phyloP scores from a whole-genome alignment of 2,329 filamentous ascomycete species.

The Alternaria metachromatica region DNA sequence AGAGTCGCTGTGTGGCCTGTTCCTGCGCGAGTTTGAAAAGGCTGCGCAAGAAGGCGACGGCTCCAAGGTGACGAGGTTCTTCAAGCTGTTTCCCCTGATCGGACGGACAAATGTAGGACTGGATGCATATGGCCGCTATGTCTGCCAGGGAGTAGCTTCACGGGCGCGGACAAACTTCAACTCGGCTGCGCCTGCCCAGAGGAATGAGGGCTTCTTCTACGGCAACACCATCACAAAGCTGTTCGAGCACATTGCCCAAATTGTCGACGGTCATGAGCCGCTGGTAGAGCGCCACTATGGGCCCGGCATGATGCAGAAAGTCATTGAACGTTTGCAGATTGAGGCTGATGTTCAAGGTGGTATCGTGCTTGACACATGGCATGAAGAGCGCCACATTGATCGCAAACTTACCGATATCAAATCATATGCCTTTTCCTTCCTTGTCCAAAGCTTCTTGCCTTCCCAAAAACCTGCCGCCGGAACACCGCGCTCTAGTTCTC shows the following conservation, averaged over 20 bases:
- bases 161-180: slow-evolving; percentile 82
- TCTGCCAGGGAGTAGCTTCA: slow-evolving; percentile 91
- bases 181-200: slow-evolving; percentile 66
- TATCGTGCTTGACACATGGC: slow-evolving; percentile 94
- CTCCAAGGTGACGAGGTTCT: slow-evolving; percentile 90
- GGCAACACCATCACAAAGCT: slow-evolving; percentile 87
- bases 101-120: slow-evolving; percentile 86
- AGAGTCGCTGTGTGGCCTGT: slow-evolving; percentile 87
- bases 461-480: slow-evolving; percentile 67
- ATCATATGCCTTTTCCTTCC: slow-evolving; percentile 95
- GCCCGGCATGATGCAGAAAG: slow-evolving; percentile 87
- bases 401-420: slow-evolving; percentile 92
- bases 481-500: slow-evolving; percentile 76
- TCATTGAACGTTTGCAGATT: slow-evolving; percentile 89
- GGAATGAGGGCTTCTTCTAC: slow-evolving; percentile 86
- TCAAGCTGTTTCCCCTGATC: slow-evolving; percentile 96
- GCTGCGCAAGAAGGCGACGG: slow-evolving; percentile 88
- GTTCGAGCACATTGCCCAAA: slow-evolving; percentile 97
- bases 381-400: slow-evolving; percentile 84
- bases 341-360: slow-evolving; percentile 97
- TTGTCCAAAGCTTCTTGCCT: slow-evolving; percentile 91
- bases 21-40: slow-evolving; percentile 93
- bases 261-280: slow-evolving; percentile 88
- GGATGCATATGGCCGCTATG: slow-evolving; percentile 94
- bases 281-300: slow-evolving; percentile 96